These are phyloP conservation scores for Syncephalastrum sp. DNA, from an alignment of 371 early-diverging fungal species.

Conservation along the genomic window DNA sequence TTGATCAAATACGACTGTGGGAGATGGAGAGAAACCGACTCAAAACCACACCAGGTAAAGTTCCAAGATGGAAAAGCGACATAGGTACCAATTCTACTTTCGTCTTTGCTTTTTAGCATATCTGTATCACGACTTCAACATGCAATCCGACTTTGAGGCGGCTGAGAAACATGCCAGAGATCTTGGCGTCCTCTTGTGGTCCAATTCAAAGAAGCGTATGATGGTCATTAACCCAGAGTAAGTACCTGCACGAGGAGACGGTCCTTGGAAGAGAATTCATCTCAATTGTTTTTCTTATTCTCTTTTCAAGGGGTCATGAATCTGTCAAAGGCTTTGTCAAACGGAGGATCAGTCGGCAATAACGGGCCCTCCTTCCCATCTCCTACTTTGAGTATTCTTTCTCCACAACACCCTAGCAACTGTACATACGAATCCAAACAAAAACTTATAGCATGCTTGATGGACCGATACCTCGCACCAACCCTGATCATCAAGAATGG, in stretches of 20 bases:
- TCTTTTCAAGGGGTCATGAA: constrained; percentile 47
- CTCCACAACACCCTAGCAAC: too few relatives aligned
- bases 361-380: too few relatives aligned
- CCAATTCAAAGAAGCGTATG: constrained; percentile 56
- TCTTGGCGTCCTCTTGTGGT: constrained; percentile 80
- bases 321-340: constrained; percentile 59
- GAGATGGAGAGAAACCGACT: constrained; percentile 95
- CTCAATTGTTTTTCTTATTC: background rate
- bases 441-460: too few relatives aligned
- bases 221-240: constrained; percentile 66
- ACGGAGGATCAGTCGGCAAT: constrained; percentile 19
- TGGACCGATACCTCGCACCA: too few relatives aligned
- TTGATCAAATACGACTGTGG: constrained; percentile 98
- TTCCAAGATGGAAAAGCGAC: background rate
- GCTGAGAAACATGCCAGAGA: constrained; percentile 76
- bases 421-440: too few relatives aligned
- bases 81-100: constrained; percentile 1
- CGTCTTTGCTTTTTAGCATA: constrained; percentile 43
- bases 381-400: too few relatives aligned
- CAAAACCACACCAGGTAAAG: constrained; percentile 47
- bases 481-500: too few relatives aligned
- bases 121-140: constrained; percentile 82
- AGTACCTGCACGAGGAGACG: constrained; percentile 1
- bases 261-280: background rate
- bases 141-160: constrained; percentile 75